A percentile compares a stretch with the other conserved stretches of the same genome.
These are phyloP conservation scores for Hypoxylon lenormandii DNA, from an alignment of 495 filamentous ascomycete genomes.

Conservation along the genomic window DNA sequence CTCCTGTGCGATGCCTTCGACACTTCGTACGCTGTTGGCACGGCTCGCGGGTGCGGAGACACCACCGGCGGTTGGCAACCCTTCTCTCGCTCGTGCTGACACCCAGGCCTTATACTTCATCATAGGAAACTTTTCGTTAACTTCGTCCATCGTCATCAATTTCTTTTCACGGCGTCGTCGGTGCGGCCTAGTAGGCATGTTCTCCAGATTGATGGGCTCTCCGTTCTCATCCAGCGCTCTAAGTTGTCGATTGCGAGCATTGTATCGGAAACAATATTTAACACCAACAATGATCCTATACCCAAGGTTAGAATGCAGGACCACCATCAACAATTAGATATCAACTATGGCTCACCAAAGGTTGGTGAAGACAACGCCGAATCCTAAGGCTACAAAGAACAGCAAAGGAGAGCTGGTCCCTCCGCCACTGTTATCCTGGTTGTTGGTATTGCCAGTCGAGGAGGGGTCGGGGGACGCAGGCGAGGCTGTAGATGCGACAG, in stretches of 20 bases:
- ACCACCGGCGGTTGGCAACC: constrained; percentile 84
- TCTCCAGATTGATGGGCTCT: constrained; percentile 84
- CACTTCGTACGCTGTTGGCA: constrained; percentile 73
- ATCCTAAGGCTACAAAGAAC: constrained; percentile 96
- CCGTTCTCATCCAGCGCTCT: constrained; percentile 80
- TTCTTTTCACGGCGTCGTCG: constrained; percentile 93
- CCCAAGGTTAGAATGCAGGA: constrained; percentile 47
- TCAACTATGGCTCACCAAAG: constrained; percentile 76
- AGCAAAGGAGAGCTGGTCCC: constrained; percentile 89
- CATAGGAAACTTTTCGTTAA: constrained; percentile 95
- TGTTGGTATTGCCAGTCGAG: constrained; percentile 20
- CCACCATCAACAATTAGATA: neutral
- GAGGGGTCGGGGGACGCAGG: constrained; percentile 33
- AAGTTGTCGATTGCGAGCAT: constrained; percentile 86
- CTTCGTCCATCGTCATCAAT: constrained; percentile 97
- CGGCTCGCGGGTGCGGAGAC: constrained; percentile 80
- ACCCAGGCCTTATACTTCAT: constrained; percentile 97
- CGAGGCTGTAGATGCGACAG: constrained; percentile 17
- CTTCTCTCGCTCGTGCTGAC: constrained; percentile 81
- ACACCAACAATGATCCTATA: constrained; percentile 98
- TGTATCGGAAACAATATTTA: constrained; percentile 99
- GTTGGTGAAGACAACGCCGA: constrained; percentile 99
- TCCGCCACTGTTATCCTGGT: constrained; percentile 32
- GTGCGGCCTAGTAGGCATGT: constrained; percentile 78
- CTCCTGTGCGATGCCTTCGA: constrained; percentile 65